Base-by-base conservation (phyloP, 768 basidiomycete genomes). In the Pleurotus tuoliensis region DNA sequence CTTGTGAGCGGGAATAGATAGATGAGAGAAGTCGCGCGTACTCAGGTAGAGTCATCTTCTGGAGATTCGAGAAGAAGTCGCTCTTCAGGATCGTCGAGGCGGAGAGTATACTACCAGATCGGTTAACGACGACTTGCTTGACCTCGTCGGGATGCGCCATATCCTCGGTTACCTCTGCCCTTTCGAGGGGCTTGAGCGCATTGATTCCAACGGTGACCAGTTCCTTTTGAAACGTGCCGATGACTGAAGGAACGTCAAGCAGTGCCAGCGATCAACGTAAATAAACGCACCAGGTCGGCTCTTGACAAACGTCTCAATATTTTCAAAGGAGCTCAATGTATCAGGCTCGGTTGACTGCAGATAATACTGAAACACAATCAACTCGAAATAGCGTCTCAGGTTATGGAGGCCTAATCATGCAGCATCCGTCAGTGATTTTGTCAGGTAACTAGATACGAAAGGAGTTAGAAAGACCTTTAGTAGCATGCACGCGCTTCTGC, bases 41-140 rank as follows among this genome's bases (percentile, higher is more conserved):
- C 90, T 98, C 97, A 0, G 94, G 91, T 2, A 99, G 76, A 3
- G 92, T 91, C 86, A 97, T 93, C 75, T 98, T 98, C 73, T 98
- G 97, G 30, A 98, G 67, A 66, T 92, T 92, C 5, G 85, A 85
- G 79, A 95, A 95, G 77, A 94, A 93, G 67, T 95, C 93, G 64
- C 90, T 92, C 75, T 99, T 99, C 65, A 98, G 76, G 62, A 98
- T 97, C 1, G 94, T 93, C 4, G 86, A 91, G 1, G 93, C 90
- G 11, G 92, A 96, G 0, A 98, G 73, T 57, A 98, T 90, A 59
- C 80, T 82, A 7, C 97, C 97, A 7, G 83, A 80, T 40, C 97
- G 84, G 62, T 88, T 90, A 38, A 84, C 78, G 30, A 99, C 95
- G 3, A 96, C 81, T 59, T 87, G 81, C 6, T 87, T 84, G 34